Conservation (phyloP, 257 asterid species). For the Nicotiana obtusifolia region DNA sequence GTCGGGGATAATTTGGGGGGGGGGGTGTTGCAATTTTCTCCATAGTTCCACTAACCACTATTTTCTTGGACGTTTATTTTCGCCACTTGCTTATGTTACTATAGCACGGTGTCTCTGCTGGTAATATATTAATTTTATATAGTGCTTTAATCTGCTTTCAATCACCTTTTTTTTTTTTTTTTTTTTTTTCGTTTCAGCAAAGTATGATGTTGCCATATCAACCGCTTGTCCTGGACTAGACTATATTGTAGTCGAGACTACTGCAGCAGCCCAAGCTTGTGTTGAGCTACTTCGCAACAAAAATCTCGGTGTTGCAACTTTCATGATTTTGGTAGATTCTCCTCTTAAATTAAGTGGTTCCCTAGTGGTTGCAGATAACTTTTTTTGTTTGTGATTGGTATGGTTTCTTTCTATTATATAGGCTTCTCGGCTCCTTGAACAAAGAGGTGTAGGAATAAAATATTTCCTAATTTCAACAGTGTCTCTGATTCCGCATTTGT, state of each 20-base stretch:
- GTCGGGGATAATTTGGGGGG: background rate
- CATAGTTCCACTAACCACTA: background rate
- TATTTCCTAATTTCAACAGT: background rate
- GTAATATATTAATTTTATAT: background rate
- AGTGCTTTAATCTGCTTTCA: background rate
- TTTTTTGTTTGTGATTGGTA: background rate
- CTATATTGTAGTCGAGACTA: constrained; percentile 86
- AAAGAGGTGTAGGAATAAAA: background rate
- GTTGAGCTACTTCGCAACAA: constrained; percentile 79
- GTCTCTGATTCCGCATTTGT: constrained; percentile 2
- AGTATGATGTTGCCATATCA: constrained; percentile 88
- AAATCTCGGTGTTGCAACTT: constrained; percentile 89
- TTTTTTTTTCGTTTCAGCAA: constrained; percentile 39
- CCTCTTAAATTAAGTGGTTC: background rate
- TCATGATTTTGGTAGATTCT: constrained; percentile 76
- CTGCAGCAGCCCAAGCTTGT: constrained; percentile 80
- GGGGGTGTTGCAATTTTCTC: background rate
- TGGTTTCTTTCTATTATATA: background rate
- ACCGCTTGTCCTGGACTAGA: constrained; percentile 94
- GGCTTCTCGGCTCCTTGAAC: background rate
- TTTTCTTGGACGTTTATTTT: background rate
- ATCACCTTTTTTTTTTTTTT: constrained; percentile 8
- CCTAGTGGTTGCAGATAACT: background rate
- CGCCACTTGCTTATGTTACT: background rate
- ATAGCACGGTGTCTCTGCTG: background rate